Conservation (phyloP, 2,329 filamentous ascomycete species). For the Alternaria metachromatica region DNA sequence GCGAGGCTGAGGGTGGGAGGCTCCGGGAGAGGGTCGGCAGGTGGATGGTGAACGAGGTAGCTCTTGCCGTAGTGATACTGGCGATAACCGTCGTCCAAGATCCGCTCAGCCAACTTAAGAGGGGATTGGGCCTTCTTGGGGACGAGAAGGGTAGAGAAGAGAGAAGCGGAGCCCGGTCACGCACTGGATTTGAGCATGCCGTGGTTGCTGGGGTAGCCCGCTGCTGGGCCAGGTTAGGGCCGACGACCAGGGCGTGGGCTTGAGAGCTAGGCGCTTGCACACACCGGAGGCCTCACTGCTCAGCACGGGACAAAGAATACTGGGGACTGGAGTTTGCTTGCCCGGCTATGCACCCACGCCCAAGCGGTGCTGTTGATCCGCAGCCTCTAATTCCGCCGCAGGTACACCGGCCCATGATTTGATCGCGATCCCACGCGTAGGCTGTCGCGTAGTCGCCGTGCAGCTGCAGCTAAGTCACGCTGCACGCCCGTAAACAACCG, state of each 20-base stretch:
- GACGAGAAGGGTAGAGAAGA: conserved; percentile 48
- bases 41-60: conserved; percentile 34
- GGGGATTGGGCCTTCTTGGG: conserved; percentile 46
- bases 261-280: conserved; percentile 32
- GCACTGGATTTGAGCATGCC: conserved; percentile 48
- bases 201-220: conserved; percentile 34
- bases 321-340: conserved; percentile 28
- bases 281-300: conserved; percentile 34
- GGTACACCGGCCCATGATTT: conserved; percentile 21
- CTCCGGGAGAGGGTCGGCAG: conserved; percentile 10
- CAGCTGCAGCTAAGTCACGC: conserved; percentile 19
- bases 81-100: conserved; percentile 32
- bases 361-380: conserved; percentile 29
- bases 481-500: conserved; percentile 21
- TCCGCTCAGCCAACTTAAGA: conserved; percentile 25
- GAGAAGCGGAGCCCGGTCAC: conserved; percentile 35
- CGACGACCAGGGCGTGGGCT: conserved; percentile 33
- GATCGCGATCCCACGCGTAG: conserved; percentile 13
- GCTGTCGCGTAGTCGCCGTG: conserved; percentile 1
- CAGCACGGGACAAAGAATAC: conserved; percentile 25
- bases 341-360: conserved; percentile 23
- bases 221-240: conserved; percentile 34
- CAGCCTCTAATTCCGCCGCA: conserved; percentile 21
- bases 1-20: not conserved
- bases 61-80: conserved; percentile 26